Evolutionary conservation across 163 green algal genomes (phyloP), one percentile per base, ranked within the genome.

Genomic region (Trebouxia gelatinosa): DNA sequence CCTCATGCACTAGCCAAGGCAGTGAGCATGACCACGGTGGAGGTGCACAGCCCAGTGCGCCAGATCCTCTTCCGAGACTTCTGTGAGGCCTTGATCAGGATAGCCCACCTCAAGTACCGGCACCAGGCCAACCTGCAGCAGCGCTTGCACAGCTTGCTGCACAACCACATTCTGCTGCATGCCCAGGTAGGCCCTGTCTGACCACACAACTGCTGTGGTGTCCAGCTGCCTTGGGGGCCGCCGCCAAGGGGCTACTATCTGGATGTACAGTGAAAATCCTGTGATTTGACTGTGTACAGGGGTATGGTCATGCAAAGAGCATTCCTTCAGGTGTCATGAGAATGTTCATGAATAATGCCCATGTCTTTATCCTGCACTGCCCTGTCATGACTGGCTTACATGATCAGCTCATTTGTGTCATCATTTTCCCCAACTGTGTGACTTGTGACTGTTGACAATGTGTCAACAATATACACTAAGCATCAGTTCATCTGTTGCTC

Each of bases 11-110:
- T n/a, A n/a, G n/a, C n/a, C n/a, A n/a, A n/a, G n/a, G n/a, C n/a
- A n/a, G n/a, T n/a, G n/a, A n/a, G n/a, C n/a, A n/a, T n/a, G n/a
- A n/a, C n/a, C n/a, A n/a, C n/a, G n/a, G n/a, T n/a, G n/a, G n/a
- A n/a, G n/a, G n/a, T 70, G 43, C 75, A 79, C 51, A 67, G 34
- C 59, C 80, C 66, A 7, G 11, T 32, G 1, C n/a, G n/a, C 29
- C 74, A 77, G 39, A 32, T 85, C 29, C 62, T 81, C 2, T 85
- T 81, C 80, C 40, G 66, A 6, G 62, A 81, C 54, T 82, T 81
- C 31, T 70, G 57, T 67, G 80, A 85, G 75, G 75, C 58, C 5
- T 23, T 81, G 23, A 75, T 85, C 54, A 65, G 80, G 35, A 43
- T 85, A n/a, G 80, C 66, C 32, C 67, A 81, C 31, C 43, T 70